Base-by-base conservation (phyloP, 805 yeast genomes). In the Myxozyma melibiosi region DNA sequence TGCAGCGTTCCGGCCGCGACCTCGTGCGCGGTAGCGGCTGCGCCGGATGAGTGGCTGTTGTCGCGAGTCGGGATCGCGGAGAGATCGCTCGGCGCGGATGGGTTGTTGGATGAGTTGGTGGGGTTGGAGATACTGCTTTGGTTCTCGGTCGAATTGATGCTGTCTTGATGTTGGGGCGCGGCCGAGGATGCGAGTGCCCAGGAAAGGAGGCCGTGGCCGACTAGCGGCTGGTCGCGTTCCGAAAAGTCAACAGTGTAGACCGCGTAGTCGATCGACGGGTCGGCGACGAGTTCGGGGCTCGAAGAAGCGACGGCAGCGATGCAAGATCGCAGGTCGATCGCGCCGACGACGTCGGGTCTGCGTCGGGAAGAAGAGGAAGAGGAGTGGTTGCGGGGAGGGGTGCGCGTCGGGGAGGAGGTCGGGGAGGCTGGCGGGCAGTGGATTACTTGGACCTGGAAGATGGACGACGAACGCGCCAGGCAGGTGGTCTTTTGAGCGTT, bases 181-280 rank as follows among this genome's bases (percentile, higher is more conserved):
- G 58, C 43, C 2, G 56, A 8, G 8, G 53, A 30, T 9, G 60
- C 48, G 31, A 63, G 43, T 7, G 57, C 65, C 55, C 66, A 65
- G 6, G 74, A 68, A 11, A 75, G 64, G 55, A 67, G 57, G 13
- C 78, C 78, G 58, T 75, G 77, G 25, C 76, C 75, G 44, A 73
- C 74, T 31, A 71, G 58, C 11, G 78, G 78, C 42, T 61, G 57
- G 45, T 66, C 76, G 16, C 66, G 67, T 54, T 75, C 78, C 11
- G 73, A 66, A 56, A 67, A 69, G 64, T 75, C 78, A 16, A 65
- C 70, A 2, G 76, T 67, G 58, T 75, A 75, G 4, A 75, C 76
- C 27, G 74, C 70, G 63, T 67, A 75, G 50, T 75, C 78, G 34
- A 61, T 38, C 8, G 66, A 66, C n/a, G 65, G 55, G 9, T 71